Conservation (phyloP, 805 yeast species). For the Kluyveromyces starmeri region DNA sequence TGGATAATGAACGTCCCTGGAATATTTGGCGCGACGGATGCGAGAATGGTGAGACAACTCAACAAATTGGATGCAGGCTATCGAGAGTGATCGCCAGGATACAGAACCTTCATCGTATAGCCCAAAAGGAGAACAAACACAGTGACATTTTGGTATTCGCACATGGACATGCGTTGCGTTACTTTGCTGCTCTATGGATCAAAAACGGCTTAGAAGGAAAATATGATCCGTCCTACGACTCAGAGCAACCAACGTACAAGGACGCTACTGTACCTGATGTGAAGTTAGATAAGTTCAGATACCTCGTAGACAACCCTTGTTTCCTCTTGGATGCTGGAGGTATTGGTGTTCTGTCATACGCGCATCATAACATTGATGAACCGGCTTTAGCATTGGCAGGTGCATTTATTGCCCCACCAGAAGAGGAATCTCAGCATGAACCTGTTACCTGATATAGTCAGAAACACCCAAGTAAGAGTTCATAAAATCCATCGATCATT, state of each 20-base stretch:
- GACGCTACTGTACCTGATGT: conserved; percentile 30
- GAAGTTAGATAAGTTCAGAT: conserved; percentile 27
- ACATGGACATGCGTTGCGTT: conserved; percentile 88
- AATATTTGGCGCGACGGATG: conserved; percentile 89
- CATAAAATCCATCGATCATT: no score
- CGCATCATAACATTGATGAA: conserved; percentile 74
- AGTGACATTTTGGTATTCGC: conserved; percentile 80
- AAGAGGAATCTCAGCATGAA: conserved; percentile 37
- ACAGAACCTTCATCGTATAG: conserved; percentile 47
- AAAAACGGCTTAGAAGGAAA: conserved; percentile 27
- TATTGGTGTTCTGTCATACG: conserved; percentile 84
- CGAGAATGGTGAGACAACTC: conserved; percentile 73
- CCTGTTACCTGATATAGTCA: no score
- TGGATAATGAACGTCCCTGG: conserved; percentile 50
- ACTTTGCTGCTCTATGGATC: conserved; percentile 87
- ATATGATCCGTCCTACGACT: conserved; percentile 18
- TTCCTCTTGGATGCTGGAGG: conserved; percentile 92
- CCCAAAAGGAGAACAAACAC: conserved; percentile 40
- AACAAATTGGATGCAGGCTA: conserved; percentile 59
- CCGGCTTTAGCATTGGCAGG: conserved; percentile 84
- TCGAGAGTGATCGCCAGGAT: conserved; percentile 63
- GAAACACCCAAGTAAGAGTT: no score
- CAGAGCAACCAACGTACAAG: conserved; percentile 16
- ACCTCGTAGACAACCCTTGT: conserved; percentile 52
- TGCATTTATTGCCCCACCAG: conserved; percentile 66